Evolutionary conservation across 2,329 filamentous ascomycete species (phyloP), one percentile per base, ranked within the genome.

Genomic region (Monosporascus sp.): DNA sequence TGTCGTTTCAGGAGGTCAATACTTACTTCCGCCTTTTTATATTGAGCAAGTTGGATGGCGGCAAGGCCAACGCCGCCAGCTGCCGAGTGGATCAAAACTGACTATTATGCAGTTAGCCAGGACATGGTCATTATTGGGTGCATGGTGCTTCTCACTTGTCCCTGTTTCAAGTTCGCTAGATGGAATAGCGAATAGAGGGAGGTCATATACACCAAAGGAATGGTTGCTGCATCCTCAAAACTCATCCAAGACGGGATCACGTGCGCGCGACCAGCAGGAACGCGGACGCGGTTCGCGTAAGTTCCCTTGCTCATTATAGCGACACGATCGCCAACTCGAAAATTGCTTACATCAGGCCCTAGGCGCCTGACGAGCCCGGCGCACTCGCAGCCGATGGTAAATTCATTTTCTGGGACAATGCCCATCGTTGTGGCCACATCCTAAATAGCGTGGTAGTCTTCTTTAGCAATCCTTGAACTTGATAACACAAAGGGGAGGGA

Each of bases 391-490:
- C 55, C 53, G 31, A 59, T 55, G 50, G 7, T 26, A 43, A 14
- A 26, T 2, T 58, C 54, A 8, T 55, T 53, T 0, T 56, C 44
- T 26, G 61, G 58, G 1, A 64, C 56, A 11, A 63, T 58, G 2
- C 61, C 59, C 55, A 65, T 57, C 0, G 65, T 63, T 4, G 61
- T 62, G 1, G 70, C 60, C 0, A 72, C 63, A 54, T n/a, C n/a
- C n/a, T n/a, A n/a, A n/a, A n/a, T n/a, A n/a, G n/a, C n/a, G n/a
- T n/a, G n/a, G n/a, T n/a, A n/a, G n/a, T n/a, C n/a, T n/a, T n/a
- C n/a, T n/a, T n/a, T n/a, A n/a, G n/a, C n/a, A n/a, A n/a, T n/a
- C n/a, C n/a, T n/a, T n/a, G n/a, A n/a, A n/a, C n/a, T n/a, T n/a
- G n/a, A n/a, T n/a, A n/a, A n/a, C n/a, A n/a, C n/a, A n/a, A n/a